phyloP scores from a whole-genome alignment of 1,284 basidiomycete species.

The Cryptococcus sp. region DNA sequence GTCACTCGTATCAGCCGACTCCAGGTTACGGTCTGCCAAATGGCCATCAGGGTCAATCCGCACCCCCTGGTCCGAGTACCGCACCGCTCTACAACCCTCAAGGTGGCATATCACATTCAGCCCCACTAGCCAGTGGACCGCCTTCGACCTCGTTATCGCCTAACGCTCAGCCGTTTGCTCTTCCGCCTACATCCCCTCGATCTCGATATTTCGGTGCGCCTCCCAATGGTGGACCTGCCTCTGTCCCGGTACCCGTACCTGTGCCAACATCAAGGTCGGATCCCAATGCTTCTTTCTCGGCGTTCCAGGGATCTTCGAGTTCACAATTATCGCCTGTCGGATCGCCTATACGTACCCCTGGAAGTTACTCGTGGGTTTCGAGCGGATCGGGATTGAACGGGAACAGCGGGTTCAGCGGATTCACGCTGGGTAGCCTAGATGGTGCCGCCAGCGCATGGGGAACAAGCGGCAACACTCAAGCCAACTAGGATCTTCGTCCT shows the following conservation, averaged over 20 bases:
- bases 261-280: not conserved
- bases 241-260: not conserved
- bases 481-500: too few species aligned
- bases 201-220: constrained; percentile 27
- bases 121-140: not conserved
- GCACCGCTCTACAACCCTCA: constrained; percentile 11
- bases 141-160: constrained; percentile 27
- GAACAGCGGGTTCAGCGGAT: constrained; percentile 4
- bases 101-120: not conserved
- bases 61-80: not conserved
- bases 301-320: not conserved
- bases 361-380: constrained; percentile 34
- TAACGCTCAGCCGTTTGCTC: constrained; percentile 43
- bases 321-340: constrained; percentile 31
- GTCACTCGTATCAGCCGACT: not conserved
- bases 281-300: not conserved
- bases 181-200: constrained; percentile 34
- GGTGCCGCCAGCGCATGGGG: constrained; percentile 37
- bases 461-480: not conserved
- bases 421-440: constrained; percentile 19
- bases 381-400: constrained; percentile 10
- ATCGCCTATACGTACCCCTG: constrained; percentile 37
- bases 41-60: constrained; percentile 3
- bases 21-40: constrained; percentile 13
- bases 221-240: not conserved